phyloP scores from a whole-genome alignment of 805 yeast species.

The Hanseniaspora valbyensis region DNA sequence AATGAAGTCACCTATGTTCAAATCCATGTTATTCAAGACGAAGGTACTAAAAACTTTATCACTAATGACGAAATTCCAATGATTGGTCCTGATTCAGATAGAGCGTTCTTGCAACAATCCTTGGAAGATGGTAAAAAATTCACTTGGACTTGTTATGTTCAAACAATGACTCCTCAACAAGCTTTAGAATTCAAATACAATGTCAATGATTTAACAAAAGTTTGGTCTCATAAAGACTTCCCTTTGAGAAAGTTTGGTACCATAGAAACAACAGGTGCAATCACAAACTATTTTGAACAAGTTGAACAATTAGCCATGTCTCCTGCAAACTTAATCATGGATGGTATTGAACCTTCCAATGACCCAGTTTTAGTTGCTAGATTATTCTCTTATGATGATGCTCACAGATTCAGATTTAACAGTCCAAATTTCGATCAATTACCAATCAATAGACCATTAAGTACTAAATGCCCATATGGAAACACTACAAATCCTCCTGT shows the following conservation, averaged over 20 bases:
- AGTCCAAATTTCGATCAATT: slow-evolving; percentile 48
- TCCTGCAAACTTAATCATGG: slow-evolving; percentile 57
- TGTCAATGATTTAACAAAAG: slow-evolving; percentile 81
- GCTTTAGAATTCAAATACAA: slow-evolving; percentile 67
- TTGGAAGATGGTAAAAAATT: slow-evolving; percentile 42
- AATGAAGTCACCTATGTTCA: slow-evolving; percentile 46
- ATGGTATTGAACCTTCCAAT: slow-evolving; percentile 64
- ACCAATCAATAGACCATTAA: slow-evolving; percentile 46
- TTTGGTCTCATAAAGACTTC: slow-evolving; percentile 81
- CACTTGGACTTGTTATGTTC: slow-evolving; percentile 43
- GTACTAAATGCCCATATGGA: slow-evolving; percentile 37
- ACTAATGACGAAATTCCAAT: slow-evolving; percentile 38
- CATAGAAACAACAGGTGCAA: slow-evolving; percentile 44
- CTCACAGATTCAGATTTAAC: slow-evolving; percentile 69
- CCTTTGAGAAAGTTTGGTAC: slow-evolving; percentile 75
- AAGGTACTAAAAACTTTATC: slow-evolving; percentile 36
- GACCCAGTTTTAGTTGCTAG: slow-evolving; percentile 72
- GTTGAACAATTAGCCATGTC: slow-evolving; percentile 55
- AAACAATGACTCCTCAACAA: slow-evolving; percentile 64
- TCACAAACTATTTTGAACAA: slow-evolving; percentile 40
- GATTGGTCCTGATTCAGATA: slow-evolving; percentile 41
- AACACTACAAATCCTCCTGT: slow-evolving; percentile 16
- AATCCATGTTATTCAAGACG: slow-evolving; percentile 42
- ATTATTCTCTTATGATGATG: slow-evolving; percentile 64
- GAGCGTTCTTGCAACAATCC: slow-evolving; percentile 31